Evolutionary conservation across 2,329 filamentous ascomycete genomes (phyloP), one percentile per base, ranked within the genome.

Genomic region (Rosellinia necatrix): DNA sequence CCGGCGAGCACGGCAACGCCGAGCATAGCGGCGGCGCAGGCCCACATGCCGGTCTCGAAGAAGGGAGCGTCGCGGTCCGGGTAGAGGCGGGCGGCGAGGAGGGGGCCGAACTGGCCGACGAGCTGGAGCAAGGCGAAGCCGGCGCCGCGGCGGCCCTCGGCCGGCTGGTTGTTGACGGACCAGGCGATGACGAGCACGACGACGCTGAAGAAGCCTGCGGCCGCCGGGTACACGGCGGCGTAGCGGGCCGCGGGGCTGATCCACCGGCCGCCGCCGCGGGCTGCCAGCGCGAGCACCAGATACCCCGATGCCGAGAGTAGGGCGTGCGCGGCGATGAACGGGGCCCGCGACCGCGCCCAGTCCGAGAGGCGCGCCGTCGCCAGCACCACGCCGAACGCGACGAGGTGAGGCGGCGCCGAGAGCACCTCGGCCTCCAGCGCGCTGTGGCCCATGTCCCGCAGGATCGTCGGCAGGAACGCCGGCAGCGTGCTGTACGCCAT

Each of bases 401-500:
- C 71, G 5, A 96, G 81, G 72, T 92, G 96, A 0, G 92, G 91
- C 0, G 91, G 91, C 0, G 90, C 91, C 30, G 88, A 85, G 56
- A 96, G 84, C 5, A 86, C 90, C 78, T 96, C 91, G 0, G 90
- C 83, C 2, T 82, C 75, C 2, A 89, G 74, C 1, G 81, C 73
- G 30, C 83, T 79, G 74, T 91, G 88, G 56, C 89, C 89, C 90
- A 96, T 86, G 68, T 87, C 83, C 57, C 79, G 77, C 42, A 96
- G 81, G 60, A 96, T 91, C 21, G 89, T 91, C 30, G 91, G 91
- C 2, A 96, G 81, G 70, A 96, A 96, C 44, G 94, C 90, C 2
- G 92, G 92, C 70, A 96, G 85, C 19, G 89, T 93, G 67, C 86
- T 87, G 76, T 96, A 96, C 10, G 91, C 89, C 70, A 96, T 88